Conservation (phyloP, 306 rosid species). For the Psophocarpus tetragonolobus region DNA sequence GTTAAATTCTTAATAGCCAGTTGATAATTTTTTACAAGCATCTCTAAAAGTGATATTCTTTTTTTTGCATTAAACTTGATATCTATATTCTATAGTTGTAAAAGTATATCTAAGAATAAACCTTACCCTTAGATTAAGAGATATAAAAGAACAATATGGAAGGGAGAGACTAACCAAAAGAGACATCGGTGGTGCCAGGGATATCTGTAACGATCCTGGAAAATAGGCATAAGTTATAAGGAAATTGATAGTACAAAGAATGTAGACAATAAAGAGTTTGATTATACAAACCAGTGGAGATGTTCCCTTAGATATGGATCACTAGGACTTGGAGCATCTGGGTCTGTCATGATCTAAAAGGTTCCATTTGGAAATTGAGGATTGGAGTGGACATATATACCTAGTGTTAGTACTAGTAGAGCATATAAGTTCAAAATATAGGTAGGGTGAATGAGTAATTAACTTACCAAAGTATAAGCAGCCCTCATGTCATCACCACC, state of each 20-base stretch:
- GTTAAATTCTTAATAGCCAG: no score
- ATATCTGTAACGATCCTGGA: constrained; percentile 89
- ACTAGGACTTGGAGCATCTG: constrained; percentile 97
- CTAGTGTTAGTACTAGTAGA: not conserved
- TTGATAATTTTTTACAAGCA: not conserved
- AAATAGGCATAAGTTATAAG: constrained; percentile 21
- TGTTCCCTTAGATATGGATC: constrained; percentile 81
- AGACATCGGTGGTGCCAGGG: constrained; percentile 88
- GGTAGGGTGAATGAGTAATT: not conserved
- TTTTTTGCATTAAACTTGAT: not conserved
- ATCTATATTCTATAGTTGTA: not conserved
- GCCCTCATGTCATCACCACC: constrained; percentile 80
- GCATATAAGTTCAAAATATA: not conserved
- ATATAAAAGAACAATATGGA: not conserved
- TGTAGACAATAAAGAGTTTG: not conserved
- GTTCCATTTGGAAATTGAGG: not conserved
- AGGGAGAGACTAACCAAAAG: constrained; percentile 62
- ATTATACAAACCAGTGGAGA: constrained; percentile 74
- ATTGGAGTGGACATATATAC: not conserved
- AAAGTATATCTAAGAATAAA: not conserved
- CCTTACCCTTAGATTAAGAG: not conserved
- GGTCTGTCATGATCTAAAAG: constrained; percentile 85
- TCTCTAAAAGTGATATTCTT: not conserved
- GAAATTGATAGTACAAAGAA: not conserved
- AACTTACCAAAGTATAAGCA: constrained; percentile 76